Conservation (phyloP, 345 rosid species). For the Lenwebbia sp. region DNA sequence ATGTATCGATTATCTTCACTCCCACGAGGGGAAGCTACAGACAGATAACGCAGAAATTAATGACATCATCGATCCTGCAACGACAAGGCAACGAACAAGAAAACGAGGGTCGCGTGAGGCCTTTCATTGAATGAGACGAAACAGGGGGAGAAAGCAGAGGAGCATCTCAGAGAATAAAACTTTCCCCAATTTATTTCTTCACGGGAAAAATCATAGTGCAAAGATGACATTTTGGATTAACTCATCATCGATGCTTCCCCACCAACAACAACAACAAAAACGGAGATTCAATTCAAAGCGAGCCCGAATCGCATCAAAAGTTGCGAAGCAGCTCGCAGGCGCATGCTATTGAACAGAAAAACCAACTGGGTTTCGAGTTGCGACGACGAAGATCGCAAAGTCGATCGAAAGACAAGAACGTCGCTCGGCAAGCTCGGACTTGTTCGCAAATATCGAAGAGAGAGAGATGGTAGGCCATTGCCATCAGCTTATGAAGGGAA, state of each 20-base stretch:
- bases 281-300: background rate
- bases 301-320: background rate
- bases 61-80: background rate
- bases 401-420: background rate
- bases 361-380: background rate
- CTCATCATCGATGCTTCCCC: background rate
- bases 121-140: background rate
- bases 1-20: background rate
- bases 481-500: background rate
- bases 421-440: background rate
- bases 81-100: background rate
- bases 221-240: background rate
- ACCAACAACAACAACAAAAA: background rate
- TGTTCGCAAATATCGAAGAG: background rate
- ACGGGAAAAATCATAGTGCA: background rate
- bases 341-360: background rate
- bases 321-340: background rate
- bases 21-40: background rate
- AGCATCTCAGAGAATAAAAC: background rate
- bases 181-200: background rate
- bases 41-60: constrained; percentile 3
- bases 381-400: background rate
- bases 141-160: background rate
- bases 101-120: background rate
- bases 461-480: background rate